Conservation (phyloP, 495 filamentous ascomycete genomes). For the Hyaloscypha variabilis region DNA sequence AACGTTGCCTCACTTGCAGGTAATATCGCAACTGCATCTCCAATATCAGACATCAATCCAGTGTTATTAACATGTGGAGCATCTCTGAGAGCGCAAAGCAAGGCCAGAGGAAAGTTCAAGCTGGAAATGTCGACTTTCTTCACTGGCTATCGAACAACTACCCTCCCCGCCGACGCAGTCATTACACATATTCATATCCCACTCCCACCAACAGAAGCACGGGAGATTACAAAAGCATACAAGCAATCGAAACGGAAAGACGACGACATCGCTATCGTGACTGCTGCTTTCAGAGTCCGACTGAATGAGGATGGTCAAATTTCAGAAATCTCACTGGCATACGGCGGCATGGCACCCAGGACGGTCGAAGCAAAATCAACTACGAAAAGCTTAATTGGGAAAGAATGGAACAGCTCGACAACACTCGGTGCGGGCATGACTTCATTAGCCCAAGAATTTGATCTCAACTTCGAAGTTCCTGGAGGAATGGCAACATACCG, state of each 20-base stretch:
- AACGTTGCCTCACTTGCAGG: constrained; percentile 44
- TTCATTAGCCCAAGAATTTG: constrained; percentile 69
- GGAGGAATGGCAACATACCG: constrained; percentile 81
- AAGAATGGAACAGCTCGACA: constrained; percentile 62
- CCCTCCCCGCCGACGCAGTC: constrained; percentile 38
- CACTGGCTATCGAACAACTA: constrained; percentile 40
- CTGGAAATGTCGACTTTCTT: constrained; percentile 40
- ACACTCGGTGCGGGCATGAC: constrained; percentile 73
- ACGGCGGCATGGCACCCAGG: constrained; percentile 76
- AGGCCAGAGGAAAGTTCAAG: constrained; percentile 29
- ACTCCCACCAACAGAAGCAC: not conserved
- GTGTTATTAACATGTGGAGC: constrained; percentile 40
- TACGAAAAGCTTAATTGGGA: constrained; percentile 59
- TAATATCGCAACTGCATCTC: constrained; percentile 44
- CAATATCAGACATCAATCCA: constrained; percentile 45
- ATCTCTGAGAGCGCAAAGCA: constrained; percentile 32
- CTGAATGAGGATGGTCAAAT: constrained; percentile 58
- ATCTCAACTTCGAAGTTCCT: constrained; percentile 72
- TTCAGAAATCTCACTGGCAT: constrained; percentile 63
- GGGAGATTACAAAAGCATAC: constrained; percentile 66
- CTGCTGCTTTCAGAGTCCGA: constrained; percentile 65
- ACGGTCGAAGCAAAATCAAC: constrained; percentile 72
- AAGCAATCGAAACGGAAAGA: constrained; percentile 82
- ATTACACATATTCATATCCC: constrained; percentile 44
- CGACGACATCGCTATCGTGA: constrained; percentile 83